A percentile compares a stretch with the other conserved stretches of the same genome.
Conservation (phyloP, 148 eudicot species). For the Chenopodium album region DNA sequence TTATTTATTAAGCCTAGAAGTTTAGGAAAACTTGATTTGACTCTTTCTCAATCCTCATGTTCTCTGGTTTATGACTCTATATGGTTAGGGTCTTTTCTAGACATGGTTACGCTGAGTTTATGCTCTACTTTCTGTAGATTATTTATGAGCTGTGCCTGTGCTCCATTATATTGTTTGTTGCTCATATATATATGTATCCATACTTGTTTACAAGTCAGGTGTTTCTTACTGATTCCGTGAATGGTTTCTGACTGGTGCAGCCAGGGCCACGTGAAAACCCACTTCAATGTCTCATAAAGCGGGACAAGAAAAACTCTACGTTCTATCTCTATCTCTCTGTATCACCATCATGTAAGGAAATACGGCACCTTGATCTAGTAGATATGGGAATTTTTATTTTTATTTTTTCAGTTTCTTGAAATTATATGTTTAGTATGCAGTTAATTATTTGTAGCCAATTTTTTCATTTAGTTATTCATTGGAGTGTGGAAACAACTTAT, state of each 20-base stretch:
- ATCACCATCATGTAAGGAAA: conserved; percentile 63
- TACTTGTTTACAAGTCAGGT: not conserved
- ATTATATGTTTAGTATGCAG: not conserved
- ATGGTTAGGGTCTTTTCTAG: not conserved
- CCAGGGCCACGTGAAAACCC: conserved; percentile 85
- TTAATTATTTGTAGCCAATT: not conserved
- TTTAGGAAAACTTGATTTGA: no score
- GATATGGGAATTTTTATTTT: not conserved
- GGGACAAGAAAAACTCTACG: conserved; percentile 78
- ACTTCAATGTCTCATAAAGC: conserved; percentile 81
- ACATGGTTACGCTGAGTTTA: not conserved
- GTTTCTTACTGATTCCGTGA: not conserved
- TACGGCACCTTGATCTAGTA: not conserved
- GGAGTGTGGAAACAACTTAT: not conserved
- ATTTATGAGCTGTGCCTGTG: not conserved
- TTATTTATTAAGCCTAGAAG: not conserved
- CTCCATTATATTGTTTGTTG: not conserved
- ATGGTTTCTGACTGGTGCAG: conserved; percentile 42
- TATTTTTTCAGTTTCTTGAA: not conserved
- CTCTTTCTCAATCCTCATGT: not conserved
- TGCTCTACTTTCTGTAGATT: not conserved
- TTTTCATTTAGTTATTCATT: not conserved
- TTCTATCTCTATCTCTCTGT: conserved; percentile 85
- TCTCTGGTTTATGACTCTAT: not conserved
- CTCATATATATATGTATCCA: not conserved